These are phyloP conservation scores for Heritiera fomes DNA, from an alignment of 345 rosid species.

Conservation along the genomic window DNA sequence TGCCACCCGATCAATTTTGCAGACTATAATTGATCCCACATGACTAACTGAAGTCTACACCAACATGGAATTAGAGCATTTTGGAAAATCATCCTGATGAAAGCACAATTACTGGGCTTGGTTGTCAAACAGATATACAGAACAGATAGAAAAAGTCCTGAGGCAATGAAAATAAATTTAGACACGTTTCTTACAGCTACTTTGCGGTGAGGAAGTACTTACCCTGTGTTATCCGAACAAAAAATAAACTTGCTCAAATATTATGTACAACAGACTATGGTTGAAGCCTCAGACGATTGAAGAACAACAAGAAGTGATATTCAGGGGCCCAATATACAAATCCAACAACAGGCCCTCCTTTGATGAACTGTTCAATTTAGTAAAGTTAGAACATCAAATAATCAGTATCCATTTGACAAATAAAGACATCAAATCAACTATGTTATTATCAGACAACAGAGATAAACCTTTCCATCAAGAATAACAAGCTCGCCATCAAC, in stretches of 20 bases:
- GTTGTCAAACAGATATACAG: not conserved
- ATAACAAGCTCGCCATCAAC: constrained; percentile 97
- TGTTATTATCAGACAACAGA: constrained; percentile 1
- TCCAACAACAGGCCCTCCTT: constrained; percentile 96
- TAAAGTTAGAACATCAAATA: constrained; percentile 9
- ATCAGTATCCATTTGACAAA: constrained; percentile 18
- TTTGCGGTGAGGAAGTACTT: constrained; percentile 18
- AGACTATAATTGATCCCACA: not conserved
- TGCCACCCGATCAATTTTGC: not conserved
- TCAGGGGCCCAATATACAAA: constrained; percentile 96
- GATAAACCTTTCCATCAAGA: constrained; percentile 85
- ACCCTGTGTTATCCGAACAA: constrained; percentile 31
- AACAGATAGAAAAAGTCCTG: not conserved
- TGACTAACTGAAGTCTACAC: not conserved
- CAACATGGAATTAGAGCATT: not conserved
- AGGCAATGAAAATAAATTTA: not conserved
- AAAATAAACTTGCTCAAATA: constrained; percentile 22
- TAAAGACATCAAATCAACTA: not conserved
- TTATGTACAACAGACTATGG: constrained; percentile 44
- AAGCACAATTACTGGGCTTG: not conserved
- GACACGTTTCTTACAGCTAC: not conserved
- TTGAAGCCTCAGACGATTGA: constrained; percentile 80
- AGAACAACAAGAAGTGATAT: constrained; percentile 91
- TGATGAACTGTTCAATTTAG: constrained; percentile 59
- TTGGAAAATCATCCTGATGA: not conserved